Conservation (phyloP, 164 flowering plant genomes). For the Nymphaea colorata region DNA sequence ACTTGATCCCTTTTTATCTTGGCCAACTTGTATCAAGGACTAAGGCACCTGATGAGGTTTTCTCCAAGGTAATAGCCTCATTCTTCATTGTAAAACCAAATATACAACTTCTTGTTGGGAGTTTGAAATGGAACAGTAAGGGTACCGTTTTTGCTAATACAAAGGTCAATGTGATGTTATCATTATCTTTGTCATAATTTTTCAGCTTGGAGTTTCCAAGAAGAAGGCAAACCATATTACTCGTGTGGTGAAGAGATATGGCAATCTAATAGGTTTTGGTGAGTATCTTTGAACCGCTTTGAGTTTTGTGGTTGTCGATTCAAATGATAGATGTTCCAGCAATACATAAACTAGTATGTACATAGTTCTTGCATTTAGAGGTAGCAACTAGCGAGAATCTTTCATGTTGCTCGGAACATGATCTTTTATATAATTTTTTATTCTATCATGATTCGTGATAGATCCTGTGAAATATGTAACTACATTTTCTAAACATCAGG, state of each 20-base stretch:
- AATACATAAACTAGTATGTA: too few relatives aligned
- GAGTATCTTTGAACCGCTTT: conserved; percentile 11
- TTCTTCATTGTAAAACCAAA: too few relatives aligned
- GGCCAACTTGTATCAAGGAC: conserved; percentile 55
- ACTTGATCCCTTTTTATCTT: conserved; percentile 73
- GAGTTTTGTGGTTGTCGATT: neutral
- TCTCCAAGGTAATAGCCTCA: conserved; percentile 42
- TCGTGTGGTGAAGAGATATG: conserved; percentile 47
- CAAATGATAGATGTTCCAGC: too few relatives aligned
- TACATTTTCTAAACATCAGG: too few relatives aligned
- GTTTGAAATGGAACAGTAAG: too few relatives aligned
- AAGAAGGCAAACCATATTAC: conserved; percentile 49
- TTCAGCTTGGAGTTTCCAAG: conserved; percentile 66
- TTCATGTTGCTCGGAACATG: too few relatives aligned
- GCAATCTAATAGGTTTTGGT: conserved; percentile 78
- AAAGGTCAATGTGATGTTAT: neutral
- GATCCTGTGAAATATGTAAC: too few relatives aligned
- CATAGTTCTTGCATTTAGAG: too few relatives aligned
- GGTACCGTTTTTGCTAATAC: neutral
- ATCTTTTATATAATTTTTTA: too few relatives aligned
- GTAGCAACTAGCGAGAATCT: too few relatives aligned
- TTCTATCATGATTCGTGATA: too few relatives aligned
- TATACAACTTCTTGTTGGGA: too few relatives aligned
- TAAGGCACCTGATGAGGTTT: conserved; percentile 59
- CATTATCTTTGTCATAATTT: neutral